Conservation (phyloP, 768 basidiomycete genomes). For the Calocybe cyanea region DNA sequence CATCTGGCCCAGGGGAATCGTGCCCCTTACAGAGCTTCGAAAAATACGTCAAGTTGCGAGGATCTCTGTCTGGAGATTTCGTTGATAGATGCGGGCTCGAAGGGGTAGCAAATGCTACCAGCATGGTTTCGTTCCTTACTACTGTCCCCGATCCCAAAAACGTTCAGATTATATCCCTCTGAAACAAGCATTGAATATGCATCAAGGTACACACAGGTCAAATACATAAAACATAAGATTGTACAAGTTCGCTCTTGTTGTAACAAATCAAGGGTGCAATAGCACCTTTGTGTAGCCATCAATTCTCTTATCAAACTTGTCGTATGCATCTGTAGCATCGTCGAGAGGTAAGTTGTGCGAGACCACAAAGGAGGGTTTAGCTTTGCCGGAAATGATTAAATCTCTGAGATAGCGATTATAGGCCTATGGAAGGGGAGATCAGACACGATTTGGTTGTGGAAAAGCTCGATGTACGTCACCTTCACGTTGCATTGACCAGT, state of each 20-base stretch:
- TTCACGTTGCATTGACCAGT: slow-evolving; percentile 58
- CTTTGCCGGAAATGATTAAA: slow-evolving; percentile 48
- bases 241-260: no score
- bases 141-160: slow-evolving; percentile 7
- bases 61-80: slow-evolving; percentile 30
- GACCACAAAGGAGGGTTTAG: slow-evolving; percentile 52
- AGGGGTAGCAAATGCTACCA: slow-evolving; percentile 20
- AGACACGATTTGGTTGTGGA: not conserved
- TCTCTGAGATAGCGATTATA: slow-evolving; percentile 54
- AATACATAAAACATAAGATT: no score
- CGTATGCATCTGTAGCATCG: slow-evolving; percentile 45
- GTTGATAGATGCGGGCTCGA: slow-evolving; percentile 31
- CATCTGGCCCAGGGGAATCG: slow-evolving; percentile 33
- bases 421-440: slow-evolving; percentile 24
- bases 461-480: slow-evolving; percentile 22
- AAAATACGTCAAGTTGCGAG: slow-evolving; percentile 25
- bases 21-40: slow-evolving; percentile 34
- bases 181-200: not conserved
- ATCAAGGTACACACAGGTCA: no score
- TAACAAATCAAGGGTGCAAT: slow-evolving; percentile 44
- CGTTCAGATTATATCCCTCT: slow-evolving; percentile 9
- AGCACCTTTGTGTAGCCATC: slow-evolving; percentile 54
- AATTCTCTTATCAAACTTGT: slow-evolving; percentile 49
- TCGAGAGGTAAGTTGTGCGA: slow-evolving; percentile 50
- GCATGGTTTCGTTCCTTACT: slow-evolving; percentile 22